Percentiles rank a stretch among this genome's conserved stretches.
Conservation (phyloP, 805 yeast genomes). For the Lipomyces mesembrius region DNA sequence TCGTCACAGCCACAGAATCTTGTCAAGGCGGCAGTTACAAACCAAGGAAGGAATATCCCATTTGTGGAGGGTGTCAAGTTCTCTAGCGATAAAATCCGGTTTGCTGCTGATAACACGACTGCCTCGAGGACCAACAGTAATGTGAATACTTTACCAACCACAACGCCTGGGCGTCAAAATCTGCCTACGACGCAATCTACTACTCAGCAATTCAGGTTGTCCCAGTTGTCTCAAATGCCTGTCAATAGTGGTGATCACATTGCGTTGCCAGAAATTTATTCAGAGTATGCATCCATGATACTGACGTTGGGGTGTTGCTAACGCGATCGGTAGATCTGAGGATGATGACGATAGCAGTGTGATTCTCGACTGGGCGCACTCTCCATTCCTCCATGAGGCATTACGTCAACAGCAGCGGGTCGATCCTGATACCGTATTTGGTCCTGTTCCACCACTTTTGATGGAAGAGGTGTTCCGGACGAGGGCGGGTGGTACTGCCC, state of each 20-base stretch:
- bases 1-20: constrained; percentile 18
- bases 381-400: constrained; percentile 58
- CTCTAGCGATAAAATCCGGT: constrained; percentile 44
- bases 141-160: constrained; percentile 3
- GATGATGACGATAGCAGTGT: constrained; percentile 56
- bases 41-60: constrained; percentile 34
- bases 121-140: constrained; percentile 14
- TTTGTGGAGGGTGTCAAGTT: constrained; percentile 46
- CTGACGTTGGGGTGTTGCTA: neutral
- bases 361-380: constrained; percentile 64
- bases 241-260: constrained; percentile 38
- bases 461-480: constrained; percentile 68
- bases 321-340: constrained; percentile 50
- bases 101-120: constrained; percentile 35
- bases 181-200: neutral
- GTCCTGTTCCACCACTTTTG: constrained; percentile 69
- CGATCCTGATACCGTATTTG: constrained; percentile 74
- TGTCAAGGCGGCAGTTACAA: constrained; percentile 26
- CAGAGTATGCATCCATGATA: constrained; percentile 36
- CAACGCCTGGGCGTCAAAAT: constrained; percentile 27
- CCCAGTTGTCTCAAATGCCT: constrained; percentile 27
- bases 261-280: constrained; percentile 43
- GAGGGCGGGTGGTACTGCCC: constrained; percentile 47
- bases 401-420: constrained; percentile 55
- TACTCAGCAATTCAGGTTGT: constrained; percentile 18